Evolutionary conservation across 768 basidiomycete genomes (phyloP).

Genomic region (Pulveroboletus sp.): DNA sequence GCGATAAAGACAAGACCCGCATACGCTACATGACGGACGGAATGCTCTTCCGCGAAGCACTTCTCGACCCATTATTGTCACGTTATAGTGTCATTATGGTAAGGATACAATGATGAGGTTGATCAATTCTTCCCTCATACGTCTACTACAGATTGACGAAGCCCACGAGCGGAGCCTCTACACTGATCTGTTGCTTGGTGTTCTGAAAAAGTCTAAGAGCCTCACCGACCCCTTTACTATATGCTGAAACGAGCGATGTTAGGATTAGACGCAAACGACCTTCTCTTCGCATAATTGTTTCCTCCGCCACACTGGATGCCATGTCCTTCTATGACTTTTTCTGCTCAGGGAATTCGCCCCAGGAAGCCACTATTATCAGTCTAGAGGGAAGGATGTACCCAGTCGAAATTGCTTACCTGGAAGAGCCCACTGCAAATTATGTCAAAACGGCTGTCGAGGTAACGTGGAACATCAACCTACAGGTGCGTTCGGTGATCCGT

Average conservation of each 20-base stretch:
- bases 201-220: slow-evolving; percentile 79
- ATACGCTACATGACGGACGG: slow-evolving; percentile 98
- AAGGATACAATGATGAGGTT: slow-evolving; percentile 15
- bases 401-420: slow-evolving; percentile 86
- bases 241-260: slow-evolving; percentile 4
- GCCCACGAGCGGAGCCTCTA: slow-evolving; percentile 96
- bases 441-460: slow-evolving; percentile 77
- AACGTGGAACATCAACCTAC: slow-evolving; percentile 74
- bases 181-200: slow-evolving; percentile 86
- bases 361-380: slow-evolving; percentile 80
- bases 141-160: slow-evolving; percentile 74
- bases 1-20: slow-evolving; percentile 75
- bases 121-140: neutral
- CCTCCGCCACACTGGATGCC: slow-evolving; percentile 95
- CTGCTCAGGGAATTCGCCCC: slow-evolving; percentile 51
- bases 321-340: slow-evolving; percentile 88
- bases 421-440: slow-evolving; percentile 76
- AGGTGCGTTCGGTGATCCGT: slow-evolving; percentile 43
- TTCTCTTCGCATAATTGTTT: slow-evolving; percentile 84
- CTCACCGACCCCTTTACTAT: neutral
- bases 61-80: slow-evolving; percentile 87
- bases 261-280: slow-evolving; percentile 92
- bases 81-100: slow-evolving; percentile 97
- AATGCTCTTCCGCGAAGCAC: slow-evolving; percentile 92
- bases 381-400: slow-evolving; percentile 94